Conservation (phyloP, 192 early-diverging fungal species). For the Backusella circina region DNA sequence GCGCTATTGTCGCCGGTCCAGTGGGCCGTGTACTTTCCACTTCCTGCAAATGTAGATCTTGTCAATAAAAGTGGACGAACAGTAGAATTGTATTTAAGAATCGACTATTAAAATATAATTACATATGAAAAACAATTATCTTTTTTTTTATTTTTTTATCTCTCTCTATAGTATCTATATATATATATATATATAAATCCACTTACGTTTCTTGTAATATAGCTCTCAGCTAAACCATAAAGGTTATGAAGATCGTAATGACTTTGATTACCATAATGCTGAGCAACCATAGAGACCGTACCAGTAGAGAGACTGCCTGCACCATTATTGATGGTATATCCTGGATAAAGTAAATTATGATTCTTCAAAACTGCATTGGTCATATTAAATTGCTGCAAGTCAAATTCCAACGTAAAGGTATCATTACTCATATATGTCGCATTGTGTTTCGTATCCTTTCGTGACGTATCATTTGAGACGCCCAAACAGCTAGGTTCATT, state of each 20-base stretch:
- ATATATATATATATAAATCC: too few relatives aligned
- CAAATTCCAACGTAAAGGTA: constrained; percentile 35
- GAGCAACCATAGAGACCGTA: constrained; percentile 43
- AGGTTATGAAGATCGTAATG: constrained; percentile 31
- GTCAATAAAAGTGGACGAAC: constrained; percentile 54
- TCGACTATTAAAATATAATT: constrained; percentile 7
- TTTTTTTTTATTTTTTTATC: too few relatives aligned
- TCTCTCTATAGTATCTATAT: too few relatives aligned
- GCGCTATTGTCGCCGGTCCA: constrained; percentile 58
- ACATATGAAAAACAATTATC: too few relatives aligned
- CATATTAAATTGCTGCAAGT: constrained; percentile 35
- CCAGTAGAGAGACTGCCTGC: constrained; percentile 40
- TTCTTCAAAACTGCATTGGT: constrained; percentile 19
- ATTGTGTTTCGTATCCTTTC: constrained; percentile 44
- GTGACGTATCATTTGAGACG: neutral
- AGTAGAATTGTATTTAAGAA: constrained; percentile 8
- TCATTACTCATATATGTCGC: constrained; percentile 1
- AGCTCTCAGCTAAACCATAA: constrained; percentile 26
- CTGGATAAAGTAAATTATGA: constrained; percentile 36
- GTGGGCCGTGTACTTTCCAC: constrained; percentile 36
- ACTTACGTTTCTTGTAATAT: constrained; percentile 21
- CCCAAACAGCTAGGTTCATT: constrained; percentile 65
- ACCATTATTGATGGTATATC: constrained; percentile 47
- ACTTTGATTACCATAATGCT: constrained; percentile 16
- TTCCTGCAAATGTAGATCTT: constrained; percentile 63